These are phyloP conservation scores for Jatropha curcas DNA, from an alignment of 345 rosid genomes.

Conservation along the genomic window DNA sequence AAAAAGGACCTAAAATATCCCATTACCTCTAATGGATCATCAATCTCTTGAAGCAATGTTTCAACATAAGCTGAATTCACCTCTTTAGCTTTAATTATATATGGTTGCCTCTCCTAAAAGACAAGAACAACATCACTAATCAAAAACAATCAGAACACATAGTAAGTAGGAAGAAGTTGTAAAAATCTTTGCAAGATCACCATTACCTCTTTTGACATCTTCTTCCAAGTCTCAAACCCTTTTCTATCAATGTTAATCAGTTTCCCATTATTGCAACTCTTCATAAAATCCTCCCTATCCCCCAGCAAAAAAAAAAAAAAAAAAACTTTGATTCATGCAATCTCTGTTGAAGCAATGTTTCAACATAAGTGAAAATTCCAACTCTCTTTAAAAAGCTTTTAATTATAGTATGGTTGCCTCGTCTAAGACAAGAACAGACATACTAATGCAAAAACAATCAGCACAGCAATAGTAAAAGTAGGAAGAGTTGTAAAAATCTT, in stretches of 20 bases:
- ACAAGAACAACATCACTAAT: not conserved
- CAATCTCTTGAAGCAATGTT: constrained; percentile 32
- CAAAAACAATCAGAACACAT: not conserved
- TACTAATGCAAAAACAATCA: too few species aligned
- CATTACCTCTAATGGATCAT: constrained; percentile 32
- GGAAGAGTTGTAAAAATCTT: not conserved
- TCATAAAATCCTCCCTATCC: constrained; percentile 51
- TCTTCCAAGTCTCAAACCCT: constrained; percentile 70
- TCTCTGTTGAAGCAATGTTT: too few species aligned
- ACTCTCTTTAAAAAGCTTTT: too few species aligned
- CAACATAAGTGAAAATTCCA: too few species aligned
- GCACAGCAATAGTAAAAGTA: too few species aligned
- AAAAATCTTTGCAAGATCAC: not conserved
- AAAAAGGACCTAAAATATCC: not conserved
- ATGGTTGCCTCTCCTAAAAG: constrained; percentile 60
- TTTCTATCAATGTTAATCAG: constrained; percentile 43
- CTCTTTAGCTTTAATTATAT: constrained; percentile 37
- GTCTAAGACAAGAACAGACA: too few species aligned
- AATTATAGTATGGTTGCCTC: too few species aligned
- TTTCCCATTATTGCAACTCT: constrained; percentile 18
- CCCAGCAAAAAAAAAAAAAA: not conserved
- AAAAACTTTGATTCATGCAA: too few species aligned
- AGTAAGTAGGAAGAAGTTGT: not conserved
- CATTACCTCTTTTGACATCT: constrained; percentile 60
- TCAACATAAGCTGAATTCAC: constrained; percentile 30